These are phyloP conservation scores for Trichoderma brevicompactum DNA, from an alignment of 2,329 filamentous ascomycete species.

Conservation along the genomic window DNA sequence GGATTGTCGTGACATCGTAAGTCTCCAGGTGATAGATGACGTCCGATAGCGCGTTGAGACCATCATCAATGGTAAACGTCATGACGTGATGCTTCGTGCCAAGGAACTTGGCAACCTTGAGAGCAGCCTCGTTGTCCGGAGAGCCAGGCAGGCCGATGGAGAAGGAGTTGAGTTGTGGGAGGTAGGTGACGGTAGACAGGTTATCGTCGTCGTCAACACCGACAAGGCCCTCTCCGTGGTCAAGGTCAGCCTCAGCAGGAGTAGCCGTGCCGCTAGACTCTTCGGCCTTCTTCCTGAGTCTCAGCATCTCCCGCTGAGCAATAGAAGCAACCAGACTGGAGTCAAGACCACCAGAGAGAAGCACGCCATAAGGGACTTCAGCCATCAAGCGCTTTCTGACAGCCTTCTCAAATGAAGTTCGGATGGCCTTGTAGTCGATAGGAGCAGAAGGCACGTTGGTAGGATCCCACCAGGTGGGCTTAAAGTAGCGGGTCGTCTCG, in stretches of 20 bases:
- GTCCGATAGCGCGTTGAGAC: slow-evolving; percentile 93
- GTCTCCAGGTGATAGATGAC: slow-evolving; percentile 98
- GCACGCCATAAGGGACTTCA: slow-evolving; percentile 95
- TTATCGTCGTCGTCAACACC: slow-evolving; percentile 94
- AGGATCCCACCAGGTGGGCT: slow-evolving; percentile 91
- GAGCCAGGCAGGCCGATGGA: slow-evolving; percentile 94
- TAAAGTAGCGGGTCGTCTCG: slow-evolving; percentile 82
- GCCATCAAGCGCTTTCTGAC: slow-evolving; percentile 98
- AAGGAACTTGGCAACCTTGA: slow-evolving; percentile 93
- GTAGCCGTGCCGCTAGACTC: slow-evolving; percentile 51
- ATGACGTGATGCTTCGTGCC: slow-evolving; percentile 98
- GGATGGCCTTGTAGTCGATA: slow-evolving; percentile 80
- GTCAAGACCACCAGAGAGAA: slow-evolving; percentile 93
- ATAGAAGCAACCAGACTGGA: slow-evolving; percentile 95
- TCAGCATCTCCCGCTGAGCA: slow-evolving; percentile 87
- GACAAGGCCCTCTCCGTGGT: slow-evolving; percentile 74
- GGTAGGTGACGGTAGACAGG: slow-evolving; percentile 84
- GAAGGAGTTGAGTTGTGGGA: slow-evolving; percentile 97
- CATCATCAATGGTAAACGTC: slow-evolving; percentile 97
- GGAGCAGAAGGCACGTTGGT: slow-evolving; percentile 76
- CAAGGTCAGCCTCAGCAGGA: slow-evolving; percentile 50
- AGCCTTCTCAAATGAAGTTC: slow-evolving; percentile 82
- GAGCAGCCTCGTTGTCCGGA: slow-evolving; percentile 87
- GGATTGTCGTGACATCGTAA: slow-evolving; percentile 97
- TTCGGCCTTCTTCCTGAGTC: slow-evolving; percentile 69